Evolutionary conservation across 208 protist genomes (phyloP).

Genomic region (Herpetomonas tarakana): DNA sequence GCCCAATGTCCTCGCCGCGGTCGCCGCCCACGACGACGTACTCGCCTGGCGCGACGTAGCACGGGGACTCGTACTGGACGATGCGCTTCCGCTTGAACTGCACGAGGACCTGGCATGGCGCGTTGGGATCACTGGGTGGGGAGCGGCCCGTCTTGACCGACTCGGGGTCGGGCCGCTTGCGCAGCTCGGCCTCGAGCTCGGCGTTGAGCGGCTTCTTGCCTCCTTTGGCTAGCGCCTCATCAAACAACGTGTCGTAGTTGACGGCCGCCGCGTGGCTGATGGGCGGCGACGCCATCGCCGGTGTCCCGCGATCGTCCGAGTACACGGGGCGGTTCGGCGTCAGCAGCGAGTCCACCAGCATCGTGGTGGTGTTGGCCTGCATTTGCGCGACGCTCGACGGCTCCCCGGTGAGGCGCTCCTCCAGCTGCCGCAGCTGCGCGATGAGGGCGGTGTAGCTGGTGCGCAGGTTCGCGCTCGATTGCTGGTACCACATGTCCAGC

Average conservation of each 20-base stretch:
- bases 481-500: slow-evolving; percentile 56
- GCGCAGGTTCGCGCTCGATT: slow-evolving; percentile 40
- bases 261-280: slow-evolving; percentile 37
- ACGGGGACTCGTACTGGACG: slow-evolving; percentile 78
- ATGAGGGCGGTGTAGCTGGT: slow-evolving; percentile 32
- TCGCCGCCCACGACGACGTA: slow-evolving; percentile 90
- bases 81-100: slow-evolving; percentile 88
- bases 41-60: slow-evolving; percentile 76
- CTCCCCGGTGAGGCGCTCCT: slow-evolving; percentile 33
- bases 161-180: slow-evolving; percentile 51
- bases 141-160: slow-evolving; percentile 33
- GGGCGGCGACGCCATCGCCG: slow-evolving; percentile 55
- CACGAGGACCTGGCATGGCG: slow-evolving; percentile 87
- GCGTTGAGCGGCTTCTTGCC: slow-evolving; percentile 21
- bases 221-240: slow-evolving; percentile 30
- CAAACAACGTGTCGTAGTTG: slow-evolving; percentile 53
- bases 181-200: slow-evolving; percentile 37
- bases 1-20: slow-evolving; percentile 90
- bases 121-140: slow-evolving; percentile 46
- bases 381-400: slow-evolving; percentile 5
- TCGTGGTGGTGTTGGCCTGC: background rate
- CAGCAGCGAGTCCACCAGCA: slow-evolving; percentile 26
- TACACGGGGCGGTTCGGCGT: slow-evolving; percentile 46
- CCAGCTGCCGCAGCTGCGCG: slow-evolving; percentile 51
- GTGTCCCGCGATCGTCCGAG: slow-evolving; percentile 38